Conservation (phyloP, 495 filamentous ascomycete species). For the Lophiostoma macrostomum region DNA sequence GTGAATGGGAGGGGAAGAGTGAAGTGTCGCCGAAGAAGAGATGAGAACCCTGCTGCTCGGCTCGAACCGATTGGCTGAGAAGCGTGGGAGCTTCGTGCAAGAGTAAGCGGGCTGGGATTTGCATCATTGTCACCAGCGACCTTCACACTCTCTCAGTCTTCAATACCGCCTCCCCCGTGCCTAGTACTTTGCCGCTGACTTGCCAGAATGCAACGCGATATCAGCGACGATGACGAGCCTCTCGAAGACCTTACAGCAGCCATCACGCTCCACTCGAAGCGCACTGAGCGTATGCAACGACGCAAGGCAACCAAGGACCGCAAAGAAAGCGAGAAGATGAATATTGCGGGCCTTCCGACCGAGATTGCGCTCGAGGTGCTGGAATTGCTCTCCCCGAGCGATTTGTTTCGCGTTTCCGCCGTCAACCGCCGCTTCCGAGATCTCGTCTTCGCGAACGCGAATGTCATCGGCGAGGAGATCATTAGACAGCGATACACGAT, state of each 20-base stretch:
- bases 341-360: slow-evolving; percentile 46
- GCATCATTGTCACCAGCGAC: too few species aligned
- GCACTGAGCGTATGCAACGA: slow-evolving; percentile 47
- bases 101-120: too few species aligned
- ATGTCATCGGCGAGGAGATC: slow-evolving; percentile 41
- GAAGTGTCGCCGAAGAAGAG: too few species aligned
- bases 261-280: slow-evolving; percentile 49
- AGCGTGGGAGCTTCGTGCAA: too few species aligned
- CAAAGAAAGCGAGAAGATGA: slow-evolving; percentile 37
- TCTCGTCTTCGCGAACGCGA: slow-evolving; percentile 45
- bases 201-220: slow-evolving; percentile 2
- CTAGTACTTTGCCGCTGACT: too few species aligned
- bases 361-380: slow-evolving; percentile 51
- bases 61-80: too few species aligned
- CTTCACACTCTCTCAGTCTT: too few species aligned
- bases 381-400: slow-evolving; percentile 45
- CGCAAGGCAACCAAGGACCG: slow-evolving; percentile 35
- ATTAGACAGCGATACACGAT: slow-evolving; percentile 46
- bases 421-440: slow-evolving; percentile 40
- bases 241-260: slow-evolving; percentile 39
- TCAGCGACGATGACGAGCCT: slow-evolving; percentile 23
- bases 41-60: too few species aligned
- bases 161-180: too few species aligned
- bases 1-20: too few species aligned
- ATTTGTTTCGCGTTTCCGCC: slow-evolving; percentile 44